Evolutionary conservation across 1,284 basidiomycete species (phyloP), one percentile per base, ranked within the genome.

Genomic region (Leccinum subfulvum): DNA sequence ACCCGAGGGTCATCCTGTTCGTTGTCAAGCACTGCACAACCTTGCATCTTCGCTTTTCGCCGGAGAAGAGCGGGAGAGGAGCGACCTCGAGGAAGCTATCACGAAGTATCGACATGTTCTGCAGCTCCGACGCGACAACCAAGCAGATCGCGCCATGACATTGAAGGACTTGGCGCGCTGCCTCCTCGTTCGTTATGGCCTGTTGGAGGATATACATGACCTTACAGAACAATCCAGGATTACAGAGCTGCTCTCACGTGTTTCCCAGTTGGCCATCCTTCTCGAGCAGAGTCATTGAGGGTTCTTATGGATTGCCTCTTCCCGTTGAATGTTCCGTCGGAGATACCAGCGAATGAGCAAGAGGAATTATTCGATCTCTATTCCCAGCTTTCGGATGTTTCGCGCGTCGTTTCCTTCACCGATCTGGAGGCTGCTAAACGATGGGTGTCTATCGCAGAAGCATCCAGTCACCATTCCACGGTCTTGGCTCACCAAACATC

Each of bases 401-500:
- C 39, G 10, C 16, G 9, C 37, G 37, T 8, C 6, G 39, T 41
- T 10, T 41, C 39, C 16, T 41, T 16, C 14, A n/a, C 39, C 16
- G 16, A 41, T 41, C 16, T n/a, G 16, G 8, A 41, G 16, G 39
- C 39, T 41, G 39, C 39, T 41, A 41, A 41, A n/a, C 39, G 39
- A 41, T n/a, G 39, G 39, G 39, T 63, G 9, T 4, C 26, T 3
- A 18, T 14, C 4, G 55, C 60, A 0, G 60, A 65, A 41, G 21
- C 7, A 23, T 41, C n/a, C 23, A 3, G 18, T 18, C 64, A 66
- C 37, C 55, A 30, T 23, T 44, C 64, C 6, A 59, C n/a, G 1
- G 21, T 63, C 26, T 26, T 62, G 14, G 64, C 64, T 1, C 62
- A 60, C 35, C 30, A 41, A 33, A 64, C 51, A 8, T 51, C 47